Conservation (phyloP, 192 early-diverging fungal genomes). For the Pecoramyces ruminantium region DNA sequence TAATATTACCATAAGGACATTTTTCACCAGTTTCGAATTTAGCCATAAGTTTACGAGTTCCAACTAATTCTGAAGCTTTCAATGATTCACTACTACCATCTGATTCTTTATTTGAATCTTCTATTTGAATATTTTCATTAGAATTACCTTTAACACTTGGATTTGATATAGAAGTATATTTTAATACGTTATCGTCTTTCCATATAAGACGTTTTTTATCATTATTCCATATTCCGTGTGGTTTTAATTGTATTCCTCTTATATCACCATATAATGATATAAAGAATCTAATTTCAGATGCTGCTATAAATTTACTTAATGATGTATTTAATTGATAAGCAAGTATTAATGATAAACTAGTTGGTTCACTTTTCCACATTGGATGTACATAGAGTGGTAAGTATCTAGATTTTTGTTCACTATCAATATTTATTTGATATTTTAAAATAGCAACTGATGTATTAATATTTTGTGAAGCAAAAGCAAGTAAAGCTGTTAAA, state of each 20-base stretch:
- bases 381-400: background rate
- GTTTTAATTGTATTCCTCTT: background rate
- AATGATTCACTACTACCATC: background rate
- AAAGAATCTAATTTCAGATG: background rate
- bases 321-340: background rate
- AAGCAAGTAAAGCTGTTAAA: background rate
- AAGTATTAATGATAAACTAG: background rate
- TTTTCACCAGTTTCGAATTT: background rate
- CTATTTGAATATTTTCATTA: background rate
- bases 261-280: background rate
- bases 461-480: background rate
- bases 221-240: background rate
- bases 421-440: background rate
- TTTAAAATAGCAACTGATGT: background rate
- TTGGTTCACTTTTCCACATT: background rate
- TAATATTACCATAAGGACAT: background rate
- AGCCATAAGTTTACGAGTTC: background rate
- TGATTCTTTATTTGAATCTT: background rate
- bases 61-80: background rate
- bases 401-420: background rate
- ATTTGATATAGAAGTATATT: background rate
- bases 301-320: background rate
- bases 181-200: background rate
- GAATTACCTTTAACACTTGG: background rate
- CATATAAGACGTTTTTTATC: background rate